phyloP scores from a whole-genome alignment of 129 eudicot genomes.

The Silybum marianum region DNA sequence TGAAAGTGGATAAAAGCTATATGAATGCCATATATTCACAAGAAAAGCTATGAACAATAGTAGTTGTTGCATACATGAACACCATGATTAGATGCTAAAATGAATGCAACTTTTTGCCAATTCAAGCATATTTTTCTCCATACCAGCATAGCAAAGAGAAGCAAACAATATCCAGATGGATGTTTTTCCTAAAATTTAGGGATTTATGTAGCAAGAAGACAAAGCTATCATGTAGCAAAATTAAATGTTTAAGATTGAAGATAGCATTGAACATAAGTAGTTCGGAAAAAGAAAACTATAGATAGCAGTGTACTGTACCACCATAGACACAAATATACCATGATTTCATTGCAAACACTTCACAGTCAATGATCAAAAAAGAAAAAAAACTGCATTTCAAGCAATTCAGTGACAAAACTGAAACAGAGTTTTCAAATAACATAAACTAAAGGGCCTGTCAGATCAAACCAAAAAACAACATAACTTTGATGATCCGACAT shows the following conservation, averaged over 20 bases:
- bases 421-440: not conserved
- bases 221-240: not conserved
- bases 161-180: not conserved
- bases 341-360: conserved; percentile 8
- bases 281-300: not conserved
- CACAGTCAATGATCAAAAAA: not conserved
- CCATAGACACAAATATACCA: not conserved
- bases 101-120: not conserved
- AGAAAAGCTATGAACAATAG: not conserved
- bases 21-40: not conserved
- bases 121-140: not conserved
- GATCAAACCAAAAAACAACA: not conserved
- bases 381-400: not conserved
- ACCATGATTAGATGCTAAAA: not conserved
- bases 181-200: not conserved
- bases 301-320: not conserved
- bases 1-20: not conserved
- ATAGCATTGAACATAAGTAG: not conserved
- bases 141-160: not conserved
- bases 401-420: not conserved
- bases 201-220: not conserved
- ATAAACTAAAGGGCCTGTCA: conserved; percentile 4
- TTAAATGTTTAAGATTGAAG: not conserved
- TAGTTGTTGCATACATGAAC: not conserved
- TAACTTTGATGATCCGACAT: not conserved